Conservation (phyloP, 2,329 filamentous ascomycete species). For the Clarireedia hainanense region DNA sequence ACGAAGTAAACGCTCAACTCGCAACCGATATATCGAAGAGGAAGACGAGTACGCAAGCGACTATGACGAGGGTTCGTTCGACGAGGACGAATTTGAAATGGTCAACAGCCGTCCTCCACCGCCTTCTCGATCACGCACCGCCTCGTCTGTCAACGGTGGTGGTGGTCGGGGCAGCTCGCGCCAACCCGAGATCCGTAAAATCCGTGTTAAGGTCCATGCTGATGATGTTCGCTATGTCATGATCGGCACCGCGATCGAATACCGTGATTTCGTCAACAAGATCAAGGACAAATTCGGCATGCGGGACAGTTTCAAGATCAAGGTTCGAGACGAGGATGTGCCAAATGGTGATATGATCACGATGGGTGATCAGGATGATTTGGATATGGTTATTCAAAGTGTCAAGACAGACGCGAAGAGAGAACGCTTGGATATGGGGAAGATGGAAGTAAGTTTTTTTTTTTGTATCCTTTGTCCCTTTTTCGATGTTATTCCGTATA, state of each 20-base stretch:
- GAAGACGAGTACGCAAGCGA: conserved; percentile 71
- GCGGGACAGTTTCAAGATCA: conserved; percentile 74
- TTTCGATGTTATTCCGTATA: conserved; percentile 1
- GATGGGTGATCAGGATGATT: conserved; percentile 90
- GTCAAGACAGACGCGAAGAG: conserved; percentile 62
- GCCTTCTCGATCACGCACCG: conserved; percentile 32
- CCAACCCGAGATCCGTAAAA: conserved; percentile 62
- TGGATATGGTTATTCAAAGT: conserved; percentile 75
- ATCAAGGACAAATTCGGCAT: conserved; percentile 85
- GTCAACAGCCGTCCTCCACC: conserved; percentile 47
- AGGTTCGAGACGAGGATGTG: conserved; percentile 72
- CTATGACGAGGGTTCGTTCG: conserved; percentile 61
- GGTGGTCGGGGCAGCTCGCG: conserved; percentile 46
- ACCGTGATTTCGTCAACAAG: conserved; percentile 67
- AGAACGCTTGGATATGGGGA: conserved; percentile 74
- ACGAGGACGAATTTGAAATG: conserved; percentile 77
- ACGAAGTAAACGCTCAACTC: conserved; percentile 32
- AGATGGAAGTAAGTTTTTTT: conserved; percentile 75
- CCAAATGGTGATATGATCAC: conserved; percentile 87
- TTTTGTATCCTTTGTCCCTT: conserved; percentile 15
- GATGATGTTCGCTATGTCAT: conserved; percentile 92
- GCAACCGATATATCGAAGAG: conserved; percentile 66
- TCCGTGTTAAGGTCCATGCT: conserved; percentile 86
- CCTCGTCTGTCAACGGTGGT: conserved; percentile 17
- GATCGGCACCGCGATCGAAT: conserved; percentile 65